Percentiles rank a stretch among this genome's conserved stretches.
Conservation (phyloP, 148 eudicot species). For the Camellia japonica region DNA sequence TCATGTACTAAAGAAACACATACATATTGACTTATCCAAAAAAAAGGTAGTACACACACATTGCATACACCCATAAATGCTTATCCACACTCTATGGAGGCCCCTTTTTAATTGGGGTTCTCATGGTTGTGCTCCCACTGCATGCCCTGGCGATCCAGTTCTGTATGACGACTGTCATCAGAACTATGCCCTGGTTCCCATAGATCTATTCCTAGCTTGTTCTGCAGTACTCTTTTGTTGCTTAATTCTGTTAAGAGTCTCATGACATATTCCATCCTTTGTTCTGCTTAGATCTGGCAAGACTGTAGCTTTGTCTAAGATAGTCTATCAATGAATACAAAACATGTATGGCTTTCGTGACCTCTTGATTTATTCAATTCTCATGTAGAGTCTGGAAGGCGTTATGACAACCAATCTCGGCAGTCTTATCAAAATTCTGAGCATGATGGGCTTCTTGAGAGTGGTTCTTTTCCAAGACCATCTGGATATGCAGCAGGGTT, state of each 20-base stretch:
- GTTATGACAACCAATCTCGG: slow-evolving; percentile 53
- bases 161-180: too few relatives aligned
- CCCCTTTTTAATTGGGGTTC: slow-evolving; percentile 7
- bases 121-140: not conserved
- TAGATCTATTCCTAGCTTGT: too few relatives aligned
- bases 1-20: not conserved
- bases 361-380: not conserved
- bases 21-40: too few relatives aligned
- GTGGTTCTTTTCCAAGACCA: slow-evolving; percentile 93
- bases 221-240: not conserved
- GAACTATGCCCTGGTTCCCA: too few relatives aligned
- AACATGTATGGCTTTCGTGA: not conserved
- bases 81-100: not conserved
- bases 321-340: too few relatives aligned
- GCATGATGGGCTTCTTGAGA: slow-evolving; percentile 98
- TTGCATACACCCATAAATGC: not conserved
- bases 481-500: slow-evolving; percentile 69
- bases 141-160: not conserved
- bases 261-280: not conserved
- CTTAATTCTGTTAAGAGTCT: slow-evolving; percentile 1
- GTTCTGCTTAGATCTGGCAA: not conserved
- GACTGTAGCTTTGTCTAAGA: not conserved
- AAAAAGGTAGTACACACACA: not conserved
- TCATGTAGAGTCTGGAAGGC: slow-evolving; percentile 70
- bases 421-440: slow-evolving; percentile 77